Conservation (phyloP, 805 yeast genomes). For the Candida jianshihensis region DNA sequence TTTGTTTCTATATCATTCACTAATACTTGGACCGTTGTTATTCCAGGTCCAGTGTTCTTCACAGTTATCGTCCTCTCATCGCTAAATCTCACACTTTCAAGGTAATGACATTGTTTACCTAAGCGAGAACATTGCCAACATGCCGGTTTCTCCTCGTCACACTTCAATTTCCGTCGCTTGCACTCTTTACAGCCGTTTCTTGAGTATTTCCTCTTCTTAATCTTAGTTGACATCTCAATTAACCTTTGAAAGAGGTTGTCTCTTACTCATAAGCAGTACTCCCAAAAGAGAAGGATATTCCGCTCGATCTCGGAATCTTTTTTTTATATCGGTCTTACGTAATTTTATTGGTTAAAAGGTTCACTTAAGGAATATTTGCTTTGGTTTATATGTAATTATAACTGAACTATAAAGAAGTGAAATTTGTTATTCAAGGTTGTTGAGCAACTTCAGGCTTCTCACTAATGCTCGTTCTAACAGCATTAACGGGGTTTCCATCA, state of each 20-base stretch:
- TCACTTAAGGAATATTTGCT: too few relatives aligned
- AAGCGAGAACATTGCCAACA: conserved; percentile 36
- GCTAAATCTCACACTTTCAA: conserved; percentile 20
- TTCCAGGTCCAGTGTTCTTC: neutral
- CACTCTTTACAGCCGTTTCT: conserved; percentile 41
- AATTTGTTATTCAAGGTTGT: too few relatives aligned
- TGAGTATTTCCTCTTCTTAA: conserved; percentile 33
- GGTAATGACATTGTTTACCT: conserved; percentile 32
- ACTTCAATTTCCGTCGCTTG: conserved; percentile 34
- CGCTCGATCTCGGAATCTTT: too few relatives aligned
- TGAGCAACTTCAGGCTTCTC: neutral
- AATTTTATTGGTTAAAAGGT: too few relatives aligned
- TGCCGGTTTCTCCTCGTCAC: conserved; percentile 20
- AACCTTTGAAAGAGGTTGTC: neutral
- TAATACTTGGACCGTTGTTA: neutral
- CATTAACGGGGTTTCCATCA: neutral
- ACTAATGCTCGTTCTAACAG: neutral
- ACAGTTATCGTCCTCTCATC: conserved; percentile 11
- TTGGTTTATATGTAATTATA: too few relatives aligned
- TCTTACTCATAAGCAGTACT: too few relatives aligned
- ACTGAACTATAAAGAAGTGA: too few relatives aligned
- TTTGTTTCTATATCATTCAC: too few relatives aligned
- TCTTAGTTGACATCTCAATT: neutral
- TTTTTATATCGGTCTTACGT: too few relatives aligned
- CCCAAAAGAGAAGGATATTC: too few relatives aligned